phyloP scores from a whole-genome alignment of 2,329 filamentous ascomycete species.

The Trichoderma afroharzianum region DNA sequence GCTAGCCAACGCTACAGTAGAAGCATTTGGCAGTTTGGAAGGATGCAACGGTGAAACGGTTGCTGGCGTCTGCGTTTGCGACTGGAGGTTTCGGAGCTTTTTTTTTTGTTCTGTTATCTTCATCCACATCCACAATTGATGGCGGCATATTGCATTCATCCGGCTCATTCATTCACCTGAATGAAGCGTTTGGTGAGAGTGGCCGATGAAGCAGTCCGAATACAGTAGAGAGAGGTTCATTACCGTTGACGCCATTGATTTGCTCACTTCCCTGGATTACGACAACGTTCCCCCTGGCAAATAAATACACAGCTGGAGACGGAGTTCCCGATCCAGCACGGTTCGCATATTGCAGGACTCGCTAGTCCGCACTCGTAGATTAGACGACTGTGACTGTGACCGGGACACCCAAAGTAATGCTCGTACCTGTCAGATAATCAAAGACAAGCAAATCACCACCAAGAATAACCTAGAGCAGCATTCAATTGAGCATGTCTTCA shows the following conservation, averaged over 20 bases:
- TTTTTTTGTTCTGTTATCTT: neutral
- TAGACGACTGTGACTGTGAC: neutral
- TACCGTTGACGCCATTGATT: neutral
- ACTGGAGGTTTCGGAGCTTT: neutral
- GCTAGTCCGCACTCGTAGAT: neutral
- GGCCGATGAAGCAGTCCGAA: neutral
- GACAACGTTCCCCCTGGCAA: neutral
- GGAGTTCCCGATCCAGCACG: neutral
- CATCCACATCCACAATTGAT: neutral
- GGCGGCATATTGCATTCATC: neutral
- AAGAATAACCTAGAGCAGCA: neutral
- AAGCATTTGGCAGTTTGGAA: neutral
- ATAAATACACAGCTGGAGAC: neutral
- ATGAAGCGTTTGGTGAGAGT: neutral
- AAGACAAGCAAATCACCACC: neutral
- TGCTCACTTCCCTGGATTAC: neutral
- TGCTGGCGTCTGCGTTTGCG: neutral
- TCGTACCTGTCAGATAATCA: neutral
- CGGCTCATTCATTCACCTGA: neutral
- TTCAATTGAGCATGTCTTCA: neutral
- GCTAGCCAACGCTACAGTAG: neutral
- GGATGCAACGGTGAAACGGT: neutral
- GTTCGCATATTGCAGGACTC: constrained; percentile 1
- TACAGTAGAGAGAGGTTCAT: neutral
- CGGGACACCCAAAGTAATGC: neutral